Conservation (phyloP, 352 stramenopile species). For the Pythium utonaiense region DNA sequence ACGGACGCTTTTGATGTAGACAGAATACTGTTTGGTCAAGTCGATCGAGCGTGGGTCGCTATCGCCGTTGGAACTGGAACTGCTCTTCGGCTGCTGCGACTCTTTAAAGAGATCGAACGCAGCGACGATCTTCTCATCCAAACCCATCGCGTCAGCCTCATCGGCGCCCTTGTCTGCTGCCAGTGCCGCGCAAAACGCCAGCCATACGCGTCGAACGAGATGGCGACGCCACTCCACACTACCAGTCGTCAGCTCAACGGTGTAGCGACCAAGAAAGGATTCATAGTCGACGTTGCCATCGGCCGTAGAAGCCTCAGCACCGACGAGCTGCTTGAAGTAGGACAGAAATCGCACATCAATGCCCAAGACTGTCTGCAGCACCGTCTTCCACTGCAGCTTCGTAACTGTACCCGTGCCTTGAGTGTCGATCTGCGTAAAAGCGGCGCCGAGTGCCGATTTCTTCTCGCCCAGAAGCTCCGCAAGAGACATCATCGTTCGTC, state of each 20-base stretch:
- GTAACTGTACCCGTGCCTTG: constrained; percentile 38
- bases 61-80: constrained; percentile 12
- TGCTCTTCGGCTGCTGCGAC: constrained; percentile 11
- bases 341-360: constrained; percentile 67
- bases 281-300: constrained; percentile 60
- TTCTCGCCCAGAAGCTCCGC: constrained; percentile 81
- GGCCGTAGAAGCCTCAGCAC: constrained; percentile 26
- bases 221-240: constrained; percentile 68
- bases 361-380: constrained; percentile 49
- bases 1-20: constrained; percentile 26
- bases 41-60: constrained; percentile 18
- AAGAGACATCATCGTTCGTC: constrained; percentile 73
- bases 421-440: constrained; percentile 46
- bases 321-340: constrained; percentile 65
- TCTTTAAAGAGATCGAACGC: constrained; percentile 67
- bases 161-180: constrained; percentile 26
- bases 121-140: constrained; percentile 59
- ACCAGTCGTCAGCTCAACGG: constrained; percentile 50
- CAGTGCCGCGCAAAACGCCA: constrained; percentile 61
- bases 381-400: constrained; percentile 69
- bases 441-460: constrained; percentile 46
- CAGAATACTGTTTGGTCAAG: constrained; percentile 20
- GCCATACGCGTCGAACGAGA: constrained; percentile 67
- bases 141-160: constrained; percentile 45
- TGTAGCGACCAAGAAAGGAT: constrained; percentile 74